Percentiles rank a stretch among this genome's conserved stretches.
These are phyloP conservation scores for Sporothrix sp. DNA, from an alignment of 2,329 filamentous ascomycete genomes.

Conservation along the genomic window DNA sequence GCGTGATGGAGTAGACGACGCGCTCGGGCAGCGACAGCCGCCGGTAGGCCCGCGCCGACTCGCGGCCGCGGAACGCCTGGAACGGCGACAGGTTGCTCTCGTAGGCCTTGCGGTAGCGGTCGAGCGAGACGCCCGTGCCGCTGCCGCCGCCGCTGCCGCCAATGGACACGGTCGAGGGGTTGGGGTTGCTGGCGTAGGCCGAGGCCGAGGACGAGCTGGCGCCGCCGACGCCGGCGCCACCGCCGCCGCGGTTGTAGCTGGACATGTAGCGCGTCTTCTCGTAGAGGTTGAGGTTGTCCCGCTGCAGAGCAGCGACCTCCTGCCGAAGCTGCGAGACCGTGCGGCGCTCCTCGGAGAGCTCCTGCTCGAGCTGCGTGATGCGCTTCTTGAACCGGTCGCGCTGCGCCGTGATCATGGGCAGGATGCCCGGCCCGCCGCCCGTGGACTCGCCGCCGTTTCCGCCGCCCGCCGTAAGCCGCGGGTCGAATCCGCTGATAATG, in stretches of 20 bases:
- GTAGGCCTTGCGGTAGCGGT: conserved; percentile 85
- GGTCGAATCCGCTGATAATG: conserved; percentile 94
- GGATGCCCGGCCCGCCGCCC: conserved; percentile 72
- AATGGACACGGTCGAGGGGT: conserved; percentile 59
- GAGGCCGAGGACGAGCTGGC: conserved; percentile 56
- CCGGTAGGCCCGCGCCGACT: conserved; percentile 82
- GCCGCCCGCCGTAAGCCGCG: conserved; percentile 30
- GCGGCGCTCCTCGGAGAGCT: conserved; percentile 74
- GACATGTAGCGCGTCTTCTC: conserved; percentile 97
- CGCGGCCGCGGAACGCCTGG: conserved; percentile 87
- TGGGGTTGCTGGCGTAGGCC: conserved; percentile 56
- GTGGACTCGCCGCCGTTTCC: conserved; percentile 46
- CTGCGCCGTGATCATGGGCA: conserved; percentile 97
- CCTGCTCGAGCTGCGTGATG: conserved; percentile 80
- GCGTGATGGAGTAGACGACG: conserved; percentile 79
- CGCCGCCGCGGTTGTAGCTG: conserved; percentile 68
- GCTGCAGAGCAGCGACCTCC: conserved; percentile 85
- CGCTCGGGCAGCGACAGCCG: conserved; percentile 89
- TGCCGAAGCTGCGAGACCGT: conserved; percentile 78
- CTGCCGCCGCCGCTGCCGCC: conserved; percentile 35
- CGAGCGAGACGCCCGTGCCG: conserved; percentile 56
- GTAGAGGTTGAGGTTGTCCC: conserved; percentile 91
- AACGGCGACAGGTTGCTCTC: conserved; percentile 94
- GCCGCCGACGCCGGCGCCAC: conserved; percentile 9
- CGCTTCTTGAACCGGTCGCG: conserved; percentile 97